Conservation (phyloP, 441 rosid species). For the Brassica hybrid region DNA sequence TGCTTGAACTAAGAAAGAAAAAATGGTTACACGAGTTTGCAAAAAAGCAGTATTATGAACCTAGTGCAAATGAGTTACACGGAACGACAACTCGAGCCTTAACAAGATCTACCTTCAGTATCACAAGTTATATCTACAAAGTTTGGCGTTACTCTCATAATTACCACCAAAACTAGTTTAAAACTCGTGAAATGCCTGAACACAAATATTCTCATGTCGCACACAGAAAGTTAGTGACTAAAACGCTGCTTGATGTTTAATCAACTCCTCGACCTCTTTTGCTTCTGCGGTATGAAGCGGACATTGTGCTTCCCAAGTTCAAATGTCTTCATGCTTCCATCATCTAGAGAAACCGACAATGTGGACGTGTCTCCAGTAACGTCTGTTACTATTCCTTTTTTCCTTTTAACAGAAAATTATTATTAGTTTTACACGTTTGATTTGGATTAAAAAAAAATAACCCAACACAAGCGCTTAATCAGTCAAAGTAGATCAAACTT, state of each 20-base stretch:
- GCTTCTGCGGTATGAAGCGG: conserved; percentile 85
- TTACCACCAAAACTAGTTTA: too few relatives aligned
- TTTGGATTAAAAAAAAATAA: conserved; percentile 11
- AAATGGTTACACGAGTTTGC: background rate
- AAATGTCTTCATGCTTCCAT: conserved; percentile 70
- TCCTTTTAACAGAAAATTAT: conserved; percentile 55
- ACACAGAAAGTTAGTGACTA: conserved; percentile 35
- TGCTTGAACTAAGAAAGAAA: background rate
- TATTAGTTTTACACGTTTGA: conserved; percentile 11
- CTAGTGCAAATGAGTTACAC: conserved; percentile 7
- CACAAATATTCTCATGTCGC: conserved; percentile 12
- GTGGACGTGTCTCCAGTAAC: conserved; percentile 59
- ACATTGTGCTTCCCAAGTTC: conserved; percentile 89
- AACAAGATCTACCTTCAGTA: conserved; percentile 33
- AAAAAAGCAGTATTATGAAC: background rate
- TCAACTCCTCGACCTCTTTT: conserved; percentile 74
- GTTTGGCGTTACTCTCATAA: conserved; percentile 3
- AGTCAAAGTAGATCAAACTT: conserved; percentile 36
- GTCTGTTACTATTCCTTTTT: conserved; percentile 77
- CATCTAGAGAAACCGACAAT: conserved; percentile 71
- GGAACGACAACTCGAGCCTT: conserved; percentile 16
- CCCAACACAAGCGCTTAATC: conserved; percentile 2
- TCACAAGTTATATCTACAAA: conserved; percentile 40
- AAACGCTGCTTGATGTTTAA: conserved; percentile 16
- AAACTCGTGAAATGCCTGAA: conserved; percentile 6